Evolutionary conservation across 768 basidiomycete genomes (phyloP), one percentile per base, ranked within the genome.

Genomic region (Tulasnella sp.): DNA sequence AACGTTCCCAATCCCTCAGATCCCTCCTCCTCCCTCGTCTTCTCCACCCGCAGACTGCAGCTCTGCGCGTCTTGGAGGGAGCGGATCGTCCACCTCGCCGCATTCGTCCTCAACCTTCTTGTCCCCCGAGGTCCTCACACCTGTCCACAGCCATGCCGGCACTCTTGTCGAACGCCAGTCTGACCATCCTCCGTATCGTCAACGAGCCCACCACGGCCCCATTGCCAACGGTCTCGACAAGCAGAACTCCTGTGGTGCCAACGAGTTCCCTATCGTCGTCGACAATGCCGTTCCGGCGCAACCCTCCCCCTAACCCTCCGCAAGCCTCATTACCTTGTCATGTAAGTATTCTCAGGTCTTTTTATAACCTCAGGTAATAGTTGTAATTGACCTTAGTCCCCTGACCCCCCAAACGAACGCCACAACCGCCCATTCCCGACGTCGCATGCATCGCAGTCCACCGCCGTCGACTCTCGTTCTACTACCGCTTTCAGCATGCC

Each of bases 31-130:
- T 77, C 12, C 31, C 44, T 2, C 50, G 41, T 11, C 77, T 78
- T 11, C 54, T 78, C 3, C 77, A 78, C 60, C 77, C 77, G 77
- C 77, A 78, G 60, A 78, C 77, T 34, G 77, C 77, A 37, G 77
- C 77, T 41, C 60, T 78, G 40, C 50, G 77, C 50, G 77, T 34
- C 14, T 77, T 24, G 76, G 46, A 44, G 50, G 37, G 40, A 64
- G 77, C 41, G 77, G 77, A 34, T 58, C 50, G 31, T 78, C 50
- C 34, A 54, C 54, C 9, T 78, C 77, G 37, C 77, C 77, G 9
- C 48, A 54, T 22, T 78, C 77, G 22, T 54, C 60, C 12, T 78
- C 77, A 6, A 78, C 77, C 48, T 64, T 78, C 12, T 78, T 60
- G n/a, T 78, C 77, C 11, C 77, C 77, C 77, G 77, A 78, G 41